Conservation (phyloP, 257 asterid species). For the Fraxinus quadrangulata region DNA sequence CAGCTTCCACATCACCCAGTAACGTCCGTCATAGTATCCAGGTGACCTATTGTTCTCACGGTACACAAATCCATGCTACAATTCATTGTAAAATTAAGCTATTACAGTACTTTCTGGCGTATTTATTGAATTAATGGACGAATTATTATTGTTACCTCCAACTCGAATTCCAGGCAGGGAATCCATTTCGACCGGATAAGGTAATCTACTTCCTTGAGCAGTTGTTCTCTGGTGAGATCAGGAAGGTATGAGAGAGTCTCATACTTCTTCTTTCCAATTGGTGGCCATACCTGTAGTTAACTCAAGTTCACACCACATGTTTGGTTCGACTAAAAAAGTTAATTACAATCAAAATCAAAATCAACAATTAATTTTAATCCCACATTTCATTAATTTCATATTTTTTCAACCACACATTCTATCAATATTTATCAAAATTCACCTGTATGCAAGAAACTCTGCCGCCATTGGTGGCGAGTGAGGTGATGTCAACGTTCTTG, state of each 20-base stretch:
- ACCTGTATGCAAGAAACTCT: slow-evolving; percentile 52
- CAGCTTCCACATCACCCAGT: slow-evolving; percentile 61
- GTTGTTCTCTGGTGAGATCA: slow-evolving; percentile 40
- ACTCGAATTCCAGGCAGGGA: slow-evolving; percentile 61
- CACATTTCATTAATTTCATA: too few relatives aligned
- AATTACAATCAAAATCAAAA: too few relatives aligned
- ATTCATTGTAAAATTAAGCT: not conserved
- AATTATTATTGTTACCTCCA: slow-evolving; percentile 22
- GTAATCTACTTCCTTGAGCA: slow-evolving; percentile 46
- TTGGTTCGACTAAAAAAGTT: too few relatives aligned
- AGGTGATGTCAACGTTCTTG: slow-evolving; percentile 39
- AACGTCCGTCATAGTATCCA: slow-evolving; percentile 55
- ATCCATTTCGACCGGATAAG: slow-evolving; percentile 36
- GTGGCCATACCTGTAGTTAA: slow-evolving; percentile 44
- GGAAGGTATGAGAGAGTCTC: slow-evolving; percentile 65
- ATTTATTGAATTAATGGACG: not conserved
- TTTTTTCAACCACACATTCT: too few relatives aligned
- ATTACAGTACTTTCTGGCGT: not conserved
- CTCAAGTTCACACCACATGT: slow-evolving; percentile 1
- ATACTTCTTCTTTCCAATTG: slow-evolving; percentile 42
- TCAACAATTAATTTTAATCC: too few relatives aligned
- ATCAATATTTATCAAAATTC: not conserved
- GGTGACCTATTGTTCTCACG: slow-evolving; percentile 45
- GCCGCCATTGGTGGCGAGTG: slow-evolving; percentile 38
- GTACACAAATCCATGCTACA: slow-evolving; percentile 27